Percentiles rank a stretch among this genome's conserved stretches.
These are phyloP conservation scores for Micractinium conductrix DNA, from an alignment of 139 green algal species.

Conservation along the genomic window DNA sequence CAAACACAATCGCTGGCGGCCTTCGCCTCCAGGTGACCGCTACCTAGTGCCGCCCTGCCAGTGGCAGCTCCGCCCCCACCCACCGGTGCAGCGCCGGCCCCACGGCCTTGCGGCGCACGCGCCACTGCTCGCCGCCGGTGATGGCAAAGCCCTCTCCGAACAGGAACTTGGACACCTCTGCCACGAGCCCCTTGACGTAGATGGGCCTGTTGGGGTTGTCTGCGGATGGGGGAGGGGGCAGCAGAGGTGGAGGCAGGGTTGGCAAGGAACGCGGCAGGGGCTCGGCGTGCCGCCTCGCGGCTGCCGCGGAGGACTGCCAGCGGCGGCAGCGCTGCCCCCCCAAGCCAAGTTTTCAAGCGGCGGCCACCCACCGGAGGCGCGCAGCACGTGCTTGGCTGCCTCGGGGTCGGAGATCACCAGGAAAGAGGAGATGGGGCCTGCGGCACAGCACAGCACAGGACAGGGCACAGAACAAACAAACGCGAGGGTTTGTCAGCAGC, in stretches of 20 bases:
- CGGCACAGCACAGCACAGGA: conserved; percentile 15
- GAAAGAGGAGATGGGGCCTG: conserved; percentile 86
- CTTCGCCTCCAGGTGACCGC: conserved; percentile 37
- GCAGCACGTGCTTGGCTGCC: conserved; percentile 95
- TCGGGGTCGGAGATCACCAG: conserved; percentile 93
- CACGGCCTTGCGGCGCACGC: conserved; percentile 86
- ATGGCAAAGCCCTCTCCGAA: conserved; percentile 97
- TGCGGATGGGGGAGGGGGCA: not conserved
- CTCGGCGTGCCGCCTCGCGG: too few relatives aligned
- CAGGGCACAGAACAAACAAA: not conserved
- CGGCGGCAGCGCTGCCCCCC: too few relatives aligned
- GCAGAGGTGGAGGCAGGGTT: too few relatives aligned
- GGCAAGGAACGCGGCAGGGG: too few relatives aligned
- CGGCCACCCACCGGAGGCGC: conserved; percentile 38
- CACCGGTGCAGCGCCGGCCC: conserved; percentile 87
- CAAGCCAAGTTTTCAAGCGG: too few relatives aligned
- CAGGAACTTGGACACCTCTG: conserved; percentile 93
- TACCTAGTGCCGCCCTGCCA: not conserved
- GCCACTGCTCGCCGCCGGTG: conserved; percentile 85
- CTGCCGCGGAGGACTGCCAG: too few relatives aligned
- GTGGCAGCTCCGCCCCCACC: not conserved
- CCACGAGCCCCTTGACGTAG: conserved; percentile 94
- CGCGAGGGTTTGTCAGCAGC: too few relatives aligned
- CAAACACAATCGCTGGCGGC: too few relatives aligned
- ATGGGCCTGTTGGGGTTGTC: conserved; percentile 79